Evolutionary conservation across 768 basidiomycete genomes (phyloP), one percentile per base, ranked within the genome.

Genomic region (Lactarius hengduanensis): DNA sequence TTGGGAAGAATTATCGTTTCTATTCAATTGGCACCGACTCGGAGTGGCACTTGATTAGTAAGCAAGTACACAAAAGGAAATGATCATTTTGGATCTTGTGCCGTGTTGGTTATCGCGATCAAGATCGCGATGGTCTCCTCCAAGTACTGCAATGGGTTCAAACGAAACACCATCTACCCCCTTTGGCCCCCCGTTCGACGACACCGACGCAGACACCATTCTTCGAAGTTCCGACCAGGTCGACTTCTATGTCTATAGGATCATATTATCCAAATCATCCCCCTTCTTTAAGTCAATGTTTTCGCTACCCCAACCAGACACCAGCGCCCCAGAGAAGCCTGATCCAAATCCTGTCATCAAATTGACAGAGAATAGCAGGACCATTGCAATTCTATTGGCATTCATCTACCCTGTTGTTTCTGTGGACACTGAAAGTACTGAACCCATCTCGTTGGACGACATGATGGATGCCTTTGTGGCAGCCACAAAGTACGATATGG

Each of bases 251-350:
- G 63, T 64, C 41, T 18, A 64, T 32, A 64, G 26, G 45, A n/a
- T 20, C 8, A 64, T 64, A 32, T 54, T 64, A 36, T 57, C 63
- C 22, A 64, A 59, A 53, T 32, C 63, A 9, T 64, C 63, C 20
- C 63, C 63, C 8, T 20, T 64, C 57, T 64, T 64, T 45, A 43
- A 53, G 36, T 10, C 13, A 1, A 54, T 53, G 53, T 55, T 62
- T 30, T 63, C 54, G n/a, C 32, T 41, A 26, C 57, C 36, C 4
- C 47, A 63, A 11, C 32, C 11, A 40, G 15, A 40, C 38, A 40
- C 38, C 4, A 40, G 38, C 20, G 28, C 11, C 20, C 8, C 43
- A 26, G 22, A 36, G 30, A 43, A 45, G 4, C 8, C 36, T 13
- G 36, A 38, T 38, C 11, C 11, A 30, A 13, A 0, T 26, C 20